A percentile compares a stretch with the other conserved stretches of the same genome.
phyloP scores from a whole-genome alignment of 1,284 basidiomycete species.

The Cerioporus squamosus region DNA sequence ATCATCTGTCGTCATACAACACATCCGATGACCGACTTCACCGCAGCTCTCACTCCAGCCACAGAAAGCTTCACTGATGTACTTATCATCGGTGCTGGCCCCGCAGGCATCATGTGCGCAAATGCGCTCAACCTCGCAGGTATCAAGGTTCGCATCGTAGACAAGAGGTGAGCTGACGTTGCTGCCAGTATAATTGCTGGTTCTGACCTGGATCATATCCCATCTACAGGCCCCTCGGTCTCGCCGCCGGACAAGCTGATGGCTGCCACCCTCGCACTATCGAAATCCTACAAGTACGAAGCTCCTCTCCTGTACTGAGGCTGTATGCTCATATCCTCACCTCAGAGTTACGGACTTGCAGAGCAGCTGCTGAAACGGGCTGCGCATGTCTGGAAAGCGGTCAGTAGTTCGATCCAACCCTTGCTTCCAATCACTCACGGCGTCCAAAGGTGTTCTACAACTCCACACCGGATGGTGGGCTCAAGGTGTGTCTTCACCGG shows the following conservation, averaged over 20 bases:
- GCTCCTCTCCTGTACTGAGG: neutral
- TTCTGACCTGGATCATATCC: neutral
- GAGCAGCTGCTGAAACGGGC: slow-evolving; percentile 65
- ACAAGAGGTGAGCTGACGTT: slow-evolving; percentile 51
- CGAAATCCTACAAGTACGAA: slow-evolving; percentile 70
- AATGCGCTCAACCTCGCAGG: slow-evolving; percentile 65
- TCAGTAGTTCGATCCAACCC: slow-evolving; percentile 34
- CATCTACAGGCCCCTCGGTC: slow-evolving; percentile 53
- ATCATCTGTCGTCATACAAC: no score
- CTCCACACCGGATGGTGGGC: slow-evolving; percentile 59
- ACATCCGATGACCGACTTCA: no score
- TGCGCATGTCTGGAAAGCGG: slow-evolving; percentile 69
- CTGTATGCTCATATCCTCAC: no score
- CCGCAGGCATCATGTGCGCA: slow-evolving; percentile 65
- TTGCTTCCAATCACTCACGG: no score
- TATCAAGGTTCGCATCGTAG: slow-evolving; percentile 65
- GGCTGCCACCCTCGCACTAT: slow-evolving; percentile 80
- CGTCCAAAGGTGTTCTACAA: slow-evolving; percentile 69
- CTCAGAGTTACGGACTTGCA: slow-evolving; percentile 74
- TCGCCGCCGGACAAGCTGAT: slow-evolving; percentile 78
- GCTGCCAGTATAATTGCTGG: slow-evolving; percentile 9
- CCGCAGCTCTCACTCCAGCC: no score
- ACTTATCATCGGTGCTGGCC: slow-evolving; percentile 61
- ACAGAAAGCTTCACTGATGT: slow-evolving; percentile 50
- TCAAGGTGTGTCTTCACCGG: slow-evolving; percentile 48